Evolutionary conservation across 2,329 filamentous ascomycete species (phyloP), one percentile per base, ranked within the genome.

Genomic region (Ambrosiella beaveri): DNA sequence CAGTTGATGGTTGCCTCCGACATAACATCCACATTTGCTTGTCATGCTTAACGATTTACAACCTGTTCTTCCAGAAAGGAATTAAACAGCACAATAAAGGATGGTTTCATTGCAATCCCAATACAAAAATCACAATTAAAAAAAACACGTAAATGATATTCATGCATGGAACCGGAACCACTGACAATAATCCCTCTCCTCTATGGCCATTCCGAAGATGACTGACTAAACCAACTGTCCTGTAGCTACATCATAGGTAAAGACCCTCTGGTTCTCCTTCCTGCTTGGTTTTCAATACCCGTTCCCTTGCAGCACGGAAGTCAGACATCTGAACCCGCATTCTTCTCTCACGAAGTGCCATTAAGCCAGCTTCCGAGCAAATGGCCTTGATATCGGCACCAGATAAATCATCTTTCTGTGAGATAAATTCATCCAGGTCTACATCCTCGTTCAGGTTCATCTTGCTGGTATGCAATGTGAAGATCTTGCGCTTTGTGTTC

Each of bases 291-390:
- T 95, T 94, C 71, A 98, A 78, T 62, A 98, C 94, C 64, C 88
- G 84, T 74, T 98, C 93, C 65, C 91, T 81, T 27, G 93, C 93
- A 59, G 88, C 79, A 58, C 93, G 78, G 78, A 98, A 98, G 72
- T 98, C 93, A 7, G 90, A 88, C 93, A 98, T 98, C 72, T 97
- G 91, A 60, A 98, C 93, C 58, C 91, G 83, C 93, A 98, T 98
- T 68, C 93, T 84, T 63, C 93, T 81, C 75, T 98, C 93, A 65
- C 93, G 82, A 62, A 98, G 76, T 17, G 93, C 93, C 80, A 97
- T 82, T 68, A 98, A 75, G 71, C 93, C 93, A 49, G 93, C 91
- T 70, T 98, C 93, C 37, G 90, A 95, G 74, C 93, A 98, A 66
- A 98, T 98, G 53, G 93, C 93, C 73, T 97, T 95, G 77, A 98